Base-by-base conservation (phyloP, 345 rosid genomes). In the Durio zibethinus region DNA sequence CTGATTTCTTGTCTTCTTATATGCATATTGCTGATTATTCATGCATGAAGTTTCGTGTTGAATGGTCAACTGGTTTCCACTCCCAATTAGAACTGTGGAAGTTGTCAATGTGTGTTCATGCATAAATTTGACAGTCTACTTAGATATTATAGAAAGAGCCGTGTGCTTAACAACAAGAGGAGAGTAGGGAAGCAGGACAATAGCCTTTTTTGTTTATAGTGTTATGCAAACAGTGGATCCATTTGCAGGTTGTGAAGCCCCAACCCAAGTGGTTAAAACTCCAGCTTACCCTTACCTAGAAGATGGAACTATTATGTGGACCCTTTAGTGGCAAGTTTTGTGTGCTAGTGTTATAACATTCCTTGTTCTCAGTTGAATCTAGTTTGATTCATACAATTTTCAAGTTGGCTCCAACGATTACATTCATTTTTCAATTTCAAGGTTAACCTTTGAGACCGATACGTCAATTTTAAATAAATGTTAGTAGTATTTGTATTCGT, bases 1-100 rank as follows among this genome's bases (percentile, higher is more conserved):
- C 36, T 33, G 36, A 33, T 33, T 33, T 33, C 36, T 33, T 33
- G 4, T 4, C 4, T 33, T 33, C 4, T 33, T 33, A 33, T 40
- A 1, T 38, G 66, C 16, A 25, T 25, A 33, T 21, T 21, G 4
- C 23, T 78, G 38, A 73, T 42, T 40, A 38, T 63, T 31, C 18
- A 18, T 43, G 65, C 42, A 21, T 18, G 42, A 71, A 77, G 25
- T 72, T 81, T 70, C 72, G 38, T 68, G 70, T 48, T 88, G 67
- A 36, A 62, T 60, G 45, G 31, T 75, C 72, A 66, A 75, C 75
- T 33, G 36, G 4, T 33, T 33, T 33, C 50, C 50, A 45, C 50
- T 1, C 12, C 50, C 15, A 45, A 4, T 45, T 45, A 45, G n/a
- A 45, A 45, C 15, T 14, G 5, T 47, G 52, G 52, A 47, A 47